A percentile compares a stretch with the other conserved stretches of the same genome.
These are phyloP conservation scores for Aspergillus sparsus DNA, from an alignment of 495 filamentous ascomycete genomes.

Conservation along the genomic window DNA sequence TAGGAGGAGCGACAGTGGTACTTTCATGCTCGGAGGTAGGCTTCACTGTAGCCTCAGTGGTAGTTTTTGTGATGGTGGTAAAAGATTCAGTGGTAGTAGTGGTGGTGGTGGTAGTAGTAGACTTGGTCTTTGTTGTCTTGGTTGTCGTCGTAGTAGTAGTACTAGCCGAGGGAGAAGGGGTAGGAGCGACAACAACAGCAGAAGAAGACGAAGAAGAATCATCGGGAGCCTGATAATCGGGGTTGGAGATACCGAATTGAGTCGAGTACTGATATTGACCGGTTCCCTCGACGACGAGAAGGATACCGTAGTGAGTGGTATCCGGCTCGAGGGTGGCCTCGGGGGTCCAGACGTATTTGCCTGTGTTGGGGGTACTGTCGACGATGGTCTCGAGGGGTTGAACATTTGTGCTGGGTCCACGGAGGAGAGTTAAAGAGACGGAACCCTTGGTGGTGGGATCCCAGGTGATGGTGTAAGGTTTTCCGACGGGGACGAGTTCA, in stretches of 20 bases:
- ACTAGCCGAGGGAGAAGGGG: conserved; percentile 20
- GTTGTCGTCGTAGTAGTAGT: conserved; percentile 23
- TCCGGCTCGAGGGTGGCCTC: conserved; percentile 48
- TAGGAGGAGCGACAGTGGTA: conserved; percentile 18
- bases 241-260: conserved; percentile 67
- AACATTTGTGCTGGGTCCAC: conserved; percentile 60
- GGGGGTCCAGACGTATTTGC: conserved; percentile 60
- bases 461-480: conserved; percentile 65
- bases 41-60: conserved; percentile 17
- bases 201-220: conserved; percentile 24
- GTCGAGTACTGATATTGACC: conserved; percentile 69
- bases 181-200: conserved; percentile 16
- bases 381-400: conserved; percentile 54
- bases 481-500: conserved; percentile 55
- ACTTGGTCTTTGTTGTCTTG: conserved; percentile 29
- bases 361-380: conserved; percentile 58
- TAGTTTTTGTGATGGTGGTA: conserved; percentile 15
- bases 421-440: conserved; percentile 64
- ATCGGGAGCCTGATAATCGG: conserved; percentile 24
- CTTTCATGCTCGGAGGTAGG: conserved; percentile 28
- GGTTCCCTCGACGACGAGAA: conserved; percentile 62
- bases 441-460: conserved; percentile 44
- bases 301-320: conserved; percentile 62
- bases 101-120: conserved; percentile 18
- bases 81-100: conserved; percentile 22